Evolutionary conservation across 164 flowering plant species (phyloP), one percentile per base, ranked within the genome.

Genomic region (Amborella trichopoda): DNA sequence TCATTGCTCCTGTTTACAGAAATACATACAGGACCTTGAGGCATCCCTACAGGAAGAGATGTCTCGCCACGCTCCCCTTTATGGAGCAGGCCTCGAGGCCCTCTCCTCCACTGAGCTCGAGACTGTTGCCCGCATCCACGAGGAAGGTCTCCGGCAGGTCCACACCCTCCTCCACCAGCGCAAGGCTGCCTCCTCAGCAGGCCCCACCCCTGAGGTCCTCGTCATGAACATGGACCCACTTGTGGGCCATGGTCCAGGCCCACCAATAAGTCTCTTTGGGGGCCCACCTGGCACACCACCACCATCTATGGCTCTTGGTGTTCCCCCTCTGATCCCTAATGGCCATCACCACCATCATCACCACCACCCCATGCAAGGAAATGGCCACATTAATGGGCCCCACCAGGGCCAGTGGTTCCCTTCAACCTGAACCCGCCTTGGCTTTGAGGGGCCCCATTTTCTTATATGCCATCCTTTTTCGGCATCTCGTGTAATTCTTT

Each of bases 21-120:
- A 85, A 74, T 88, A 83, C 55, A 85, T 93, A 60, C 96, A 72
- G 30, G 64, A 72, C 3, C 80, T 82, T 0, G 86, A 88, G 64
- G 59, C 65, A 30, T 75, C 83, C 23, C 78, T 84, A 55, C 95
- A 76, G 56, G 99, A 93, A 60, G 99, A 93, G 64, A 93, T 93
- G 91, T 69, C 96, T 1, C 74, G 96, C 5, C 96, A 93, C 68
- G 96, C 99, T 8, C 99, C 99, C 39, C 83, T 93, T 0, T 93
- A 93, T 55, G 99, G 99, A 41, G 99, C 73, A 8, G 95, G 95
- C 19, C 60, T 93, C 65, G 99, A 93, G 58, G 75, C 81, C 44
- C 65, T 93, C 19, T 88, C 99, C 19, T 68, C 83, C 89, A 76
- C 77, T 61, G 99, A 93, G 68, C 61, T 93, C 59, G 96, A 93